Base-by-base conservation (phyloP, 352 stramenopile genomes). In the Globisporangium cystogenes region DNA sequence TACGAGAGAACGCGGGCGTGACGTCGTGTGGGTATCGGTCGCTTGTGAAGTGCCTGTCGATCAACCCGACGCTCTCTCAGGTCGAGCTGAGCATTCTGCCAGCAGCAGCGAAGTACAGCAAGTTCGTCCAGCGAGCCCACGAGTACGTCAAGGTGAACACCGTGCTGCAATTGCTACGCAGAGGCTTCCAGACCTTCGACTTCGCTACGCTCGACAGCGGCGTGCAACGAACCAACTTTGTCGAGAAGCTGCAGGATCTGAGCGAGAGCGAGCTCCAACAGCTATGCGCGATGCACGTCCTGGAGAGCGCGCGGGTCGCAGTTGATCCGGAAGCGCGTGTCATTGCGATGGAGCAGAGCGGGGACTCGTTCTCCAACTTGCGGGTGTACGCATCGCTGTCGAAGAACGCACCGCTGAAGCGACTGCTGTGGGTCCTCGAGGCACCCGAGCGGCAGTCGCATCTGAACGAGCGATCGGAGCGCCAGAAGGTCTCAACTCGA, bases 341-440 rank as follows among this genome's bases (percentile, higher is more conserved):
- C 18, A 50, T 16, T n/a, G 24, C n/a, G 35, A 5, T 37, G 1
- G 33, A 42, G 7, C 20, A 24, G 40, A 33, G 12, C 35, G 27
- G 10, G 1, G n/a, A 15, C 1, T 35, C 53, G 0, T 36, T 77
- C 8, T 83, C 72, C 3, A 72, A 61, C 20, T 44, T 91, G n/a
- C 56, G 67, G 4, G 72, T 82, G 41, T 89, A 83, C 49, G 74
- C 77, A 3, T 47, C 60, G 21, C 64, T 75, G 54, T 63, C 84
- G 41, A 64, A 87, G 39, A 82, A 69, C 33, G 56, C 57, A 18
- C 70, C 72, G 18, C 44, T 91, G 16, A 86, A 79, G 53, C 68
- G 70, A 1, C 37, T 91, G 12, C 46, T 91, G 16, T 91, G 80
- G 80, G 60, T 77, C 6, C 64, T 89, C 14, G 80, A 87, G 39